Percentiles rank a stretch among this genome's conserved stretches.
Conservation (phyloP, 768 basidiomycete genomes). For the Phlebiopsis gigantea region DNA sequence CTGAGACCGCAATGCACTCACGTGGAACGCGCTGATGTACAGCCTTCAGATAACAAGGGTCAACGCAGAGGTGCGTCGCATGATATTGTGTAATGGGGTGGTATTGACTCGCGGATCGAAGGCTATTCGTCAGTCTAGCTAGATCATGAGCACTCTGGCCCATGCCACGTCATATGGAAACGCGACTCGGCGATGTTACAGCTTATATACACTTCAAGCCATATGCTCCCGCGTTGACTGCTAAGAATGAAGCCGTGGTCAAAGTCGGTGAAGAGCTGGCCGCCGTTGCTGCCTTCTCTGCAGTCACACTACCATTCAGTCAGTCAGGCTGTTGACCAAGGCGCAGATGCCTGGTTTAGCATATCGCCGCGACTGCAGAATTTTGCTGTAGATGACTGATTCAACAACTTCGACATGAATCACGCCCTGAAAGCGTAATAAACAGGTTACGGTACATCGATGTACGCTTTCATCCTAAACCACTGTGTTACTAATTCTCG, state of each 20-base stretch:
- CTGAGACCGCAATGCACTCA: neutral
- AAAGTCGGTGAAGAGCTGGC: neutral
- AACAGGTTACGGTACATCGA: too few relatives aligned
- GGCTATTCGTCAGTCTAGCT: neutral
- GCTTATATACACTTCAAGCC: neutral
- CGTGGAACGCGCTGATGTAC: neutral
- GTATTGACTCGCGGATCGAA: neutral
- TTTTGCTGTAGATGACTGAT: too few relatives aligned
- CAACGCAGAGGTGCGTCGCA: neutral
- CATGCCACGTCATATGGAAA: neutral
- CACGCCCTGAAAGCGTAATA: too few relatives aligned
- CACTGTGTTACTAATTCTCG: too few relatives aligned
- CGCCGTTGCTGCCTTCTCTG: too few relatives aligned
- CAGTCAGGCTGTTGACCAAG: too few relatives aligned
- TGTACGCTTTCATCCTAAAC: too few relatives aligned
- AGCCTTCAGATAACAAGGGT: neutral
- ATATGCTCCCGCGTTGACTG: neutral
- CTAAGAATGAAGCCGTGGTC: neutral
- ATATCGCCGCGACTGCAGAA: too few relatives aligned
- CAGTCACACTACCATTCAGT: too few relatives aligned
- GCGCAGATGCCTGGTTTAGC: too few relatives aligned
- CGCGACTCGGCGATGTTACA: neutral
- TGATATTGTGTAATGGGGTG: neutral
- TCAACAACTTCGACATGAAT: too few relatives aligned
- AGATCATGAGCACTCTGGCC: neutral